These are phyloP conservation scores for Hymenoscyphus fraxineus DNA, from an alignment of 2,329 filamentous ascomycete genomes.

Conservation along the genomic window DNA sequence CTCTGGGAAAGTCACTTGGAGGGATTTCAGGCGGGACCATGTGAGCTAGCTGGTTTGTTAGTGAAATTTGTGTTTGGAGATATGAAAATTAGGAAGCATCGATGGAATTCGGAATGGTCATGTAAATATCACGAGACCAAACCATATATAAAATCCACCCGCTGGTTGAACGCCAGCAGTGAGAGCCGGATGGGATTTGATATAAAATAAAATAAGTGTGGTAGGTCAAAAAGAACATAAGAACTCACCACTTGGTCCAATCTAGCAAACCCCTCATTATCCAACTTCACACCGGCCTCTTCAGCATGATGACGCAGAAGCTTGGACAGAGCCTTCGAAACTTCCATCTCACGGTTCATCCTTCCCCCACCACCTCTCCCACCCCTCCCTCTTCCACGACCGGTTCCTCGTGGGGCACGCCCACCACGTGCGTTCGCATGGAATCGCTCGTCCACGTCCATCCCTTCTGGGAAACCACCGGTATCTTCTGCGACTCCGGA, in stretches of 20 bases:
- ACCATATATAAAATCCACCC: background rate
- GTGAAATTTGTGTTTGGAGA: background rate
- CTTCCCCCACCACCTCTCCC: slow-evolving; percentile 20
- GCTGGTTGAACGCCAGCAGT: background rate
- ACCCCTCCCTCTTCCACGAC: slow-evolving; percentile 14
- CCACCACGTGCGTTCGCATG: slow-evolving; percentile 8
- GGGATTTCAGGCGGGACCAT: slow-evolving; percentile 51
- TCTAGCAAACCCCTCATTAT: slow-evolving; percentile 56
- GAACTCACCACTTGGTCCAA: slow-evolving; percentile 56
- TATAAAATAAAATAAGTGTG: background rate
- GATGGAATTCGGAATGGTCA: background rate
- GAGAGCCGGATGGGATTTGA: too few relatives aligned
- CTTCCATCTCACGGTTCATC: slow-evolving; percentile 28
- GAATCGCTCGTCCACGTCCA: slow-evolving; percentile 8
- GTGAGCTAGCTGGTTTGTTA: slow-evolving; percentile 26
- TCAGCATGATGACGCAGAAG: slow-evolving; percentile 37
- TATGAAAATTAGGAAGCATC: background rate
- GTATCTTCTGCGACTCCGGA: slow-evolving; percentile 7
- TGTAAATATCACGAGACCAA: slow-evolving; percentile 12
- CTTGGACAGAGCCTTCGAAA: slow-evolving; percentile 36
- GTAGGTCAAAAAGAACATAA: background rate
- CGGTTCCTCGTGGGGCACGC: slow-evolving; percentile 5
- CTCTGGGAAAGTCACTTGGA: slow-evolving; percentile 73
- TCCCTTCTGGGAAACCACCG: slow-evolving; percentile 7
- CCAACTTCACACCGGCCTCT: slow-evolving; percentile 53